Base-by-base conservation (phyloP, 306 rosid genomes). In the Inga leiocalycina region DNA sequence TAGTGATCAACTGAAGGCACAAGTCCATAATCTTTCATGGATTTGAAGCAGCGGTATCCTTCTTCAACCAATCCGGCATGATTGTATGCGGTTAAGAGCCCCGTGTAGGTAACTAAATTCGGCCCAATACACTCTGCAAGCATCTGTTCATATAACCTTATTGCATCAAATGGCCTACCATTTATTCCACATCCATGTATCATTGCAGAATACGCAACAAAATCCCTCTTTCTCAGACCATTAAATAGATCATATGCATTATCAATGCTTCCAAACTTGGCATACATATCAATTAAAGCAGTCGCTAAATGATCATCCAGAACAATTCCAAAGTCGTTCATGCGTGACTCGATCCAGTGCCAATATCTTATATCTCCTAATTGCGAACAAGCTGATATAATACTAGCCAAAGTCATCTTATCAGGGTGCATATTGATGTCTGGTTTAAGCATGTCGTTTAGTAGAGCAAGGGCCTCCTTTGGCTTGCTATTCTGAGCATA, bases 131-230 rank as follows among this genome's bases (percentile, higher is more conserved):
- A 15, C 15, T 85, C 88, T 11, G 74, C 77, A 43, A 87, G 41
- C 98, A 94, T 94, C 93, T 75, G 89, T 83, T 89, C 72, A 81
- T 88, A 91, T 84, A 91, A 84, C 81, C 81, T 73, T 75, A 84
- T 84, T 52, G 98, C 92, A 30, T 94, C 92, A 10, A 59, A 73
- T 20, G 86, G 85, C 76, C 85, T 87, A 68, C 95, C 93, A 76
- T 94, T 94, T 72, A 94, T 84, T 56, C 97, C 98, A 75, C 89
- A 91, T 34, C 98, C 98, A 44, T 89, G 85, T 52, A 94, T 94
- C 95, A 94, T 91, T 17, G 95, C 95, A 61, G 98, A 94, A 85
- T 94, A 92, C 62, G 98, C 89, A 75, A 94, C 87, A 71, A 94
- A 73, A 80, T 94, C 97, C 88, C 73, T 89, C 81, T 84, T 84